phyloP scores from a whole-genome alignment of 2,329 filamentous ascomycete species.

The Colletotrichum sp. region DNA sequence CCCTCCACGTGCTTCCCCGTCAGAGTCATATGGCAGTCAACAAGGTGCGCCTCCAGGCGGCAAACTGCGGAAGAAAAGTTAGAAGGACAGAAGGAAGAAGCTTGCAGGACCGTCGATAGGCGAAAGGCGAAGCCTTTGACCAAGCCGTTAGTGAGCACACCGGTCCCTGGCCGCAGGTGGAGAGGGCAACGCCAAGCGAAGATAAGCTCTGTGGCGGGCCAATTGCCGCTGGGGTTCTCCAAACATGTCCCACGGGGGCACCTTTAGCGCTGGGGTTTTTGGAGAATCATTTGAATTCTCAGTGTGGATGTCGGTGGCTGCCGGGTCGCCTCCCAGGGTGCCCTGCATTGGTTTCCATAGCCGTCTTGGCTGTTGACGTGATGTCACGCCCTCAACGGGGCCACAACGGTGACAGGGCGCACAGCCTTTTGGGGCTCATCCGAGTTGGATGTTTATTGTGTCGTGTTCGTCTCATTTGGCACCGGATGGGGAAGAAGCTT shows the following conservation, averaged over 20 bases:
- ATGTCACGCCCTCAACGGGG: not conserved
- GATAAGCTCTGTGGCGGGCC: not conserved
- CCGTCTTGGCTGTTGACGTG: conserved; percentile 10
- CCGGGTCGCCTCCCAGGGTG: not conserved
- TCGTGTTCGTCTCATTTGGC: not conserved
- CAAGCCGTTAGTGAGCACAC: not conserved
- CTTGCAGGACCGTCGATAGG: not conserved
- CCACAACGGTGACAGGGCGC: not conserved
- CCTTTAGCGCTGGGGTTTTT: not conserved
- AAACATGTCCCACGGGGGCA: not conserved
- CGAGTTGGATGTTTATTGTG: not conserved
- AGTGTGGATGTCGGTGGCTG: not conserved
- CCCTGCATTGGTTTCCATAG: not conserved
- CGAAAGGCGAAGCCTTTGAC: not conserved
- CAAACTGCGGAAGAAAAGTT: no score
- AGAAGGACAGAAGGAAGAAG: not conserved
- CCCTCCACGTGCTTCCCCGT: no score
- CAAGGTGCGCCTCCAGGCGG: no score
- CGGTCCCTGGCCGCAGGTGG: not conserved
- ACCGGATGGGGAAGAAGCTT: not conserved
- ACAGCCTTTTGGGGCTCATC: not conserved
- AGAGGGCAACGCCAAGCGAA: not conserved
- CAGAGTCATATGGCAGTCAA: no score
- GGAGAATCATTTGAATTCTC: not conserved
- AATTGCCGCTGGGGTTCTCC: not conserved